Evolutionary conservation across 805 yeast species (phyloP), one percentile per base, ranked within the genome.

Genomic region (Myxozyma melibiosi): DNA sequence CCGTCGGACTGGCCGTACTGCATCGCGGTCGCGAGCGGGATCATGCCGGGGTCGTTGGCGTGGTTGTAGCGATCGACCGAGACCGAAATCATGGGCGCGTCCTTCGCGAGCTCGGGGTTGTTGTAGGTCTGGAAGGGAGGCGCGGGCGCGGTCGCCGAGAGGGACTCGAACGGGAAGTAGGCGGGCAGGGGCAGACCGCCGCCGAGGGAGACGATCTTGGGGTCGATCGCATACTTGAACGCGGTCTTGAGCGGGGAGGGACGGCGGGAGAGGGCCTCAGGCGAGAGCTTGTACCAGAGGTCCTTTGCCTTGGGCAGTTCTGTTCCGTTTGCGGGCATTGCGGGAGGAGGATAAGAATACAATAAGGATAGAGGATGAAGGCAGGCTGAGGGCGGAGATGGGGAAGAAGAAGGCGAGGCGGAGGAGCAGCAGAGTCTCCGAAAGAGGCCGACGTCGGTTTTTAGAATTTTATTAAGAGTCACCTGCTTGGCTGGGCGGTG

Each of bases 101-200:
- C 45, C 37, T 39, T 54, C 49, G 52, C 59, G 58, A 13, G 31
- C 31, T 59, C 65, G 41, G 68, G 64, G 35, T 64, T 64, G 61
- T 89, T 86, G 53, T 97, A 97, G 28, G 83, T 78, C 13, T 76
- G 67, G 71, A 90, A 92, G 1, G 96, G 95, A 22, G 94, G 86
- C 11, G 83, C 78, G 55, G 96, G 96, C n/a, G 66, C 69, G 54
- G 82, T 82, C 13, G 86, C 85, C 22, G 79, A 71, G 56, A 92
- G 71, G 64, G 83, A 81, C 67, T 90, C 89, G 80, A 92, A 89
- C 42, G 99, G 98, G 80, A 92, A 92, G 74, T 88, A 87, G 62
- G 87, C 92, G 25, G 96, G 76, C 71, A 89, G 76, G 13, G 99
- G 99, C 66, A 92, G 80, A 6, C 99, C 99, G 67, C 98, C 99